These are phyloP conservation scores for Trichoderma guizhouense DNA, from an alignment of 2,329 filamentous ascomycete species.

Conservation along the genomic window DNA sequence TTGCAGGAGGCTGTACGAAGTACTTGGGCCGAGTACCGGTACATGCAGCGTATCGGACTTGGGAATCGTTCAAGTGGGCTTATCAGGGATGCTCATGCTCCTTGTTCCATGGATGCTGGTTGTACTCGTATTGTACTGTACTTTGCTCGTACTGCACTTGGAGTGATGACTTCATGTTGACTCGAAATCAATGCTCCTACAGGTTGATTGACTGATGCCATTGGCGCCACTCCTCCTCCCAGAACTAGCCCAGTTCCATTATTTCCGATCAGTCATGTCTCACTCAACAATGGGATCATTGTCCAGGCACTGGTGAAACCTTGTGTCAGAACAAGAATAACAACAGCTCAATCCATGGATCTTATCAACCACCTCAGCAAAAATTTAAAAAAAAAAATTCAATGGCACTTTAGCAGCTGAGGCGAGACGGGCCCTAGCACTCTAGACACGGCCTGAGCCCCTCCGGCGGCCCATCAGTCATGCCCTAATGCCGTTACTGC, in stretches of 20 bases:
- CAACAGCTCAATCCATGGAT: neutral
- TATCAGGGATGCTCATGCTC: neutral
- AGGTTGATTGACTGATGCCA: neutral
- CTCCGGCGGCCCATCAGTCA: neutral
- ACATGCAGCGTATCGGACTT: neutral
- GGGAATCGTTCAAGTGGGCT: neutral
- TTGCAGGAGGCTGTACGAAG: neutral
- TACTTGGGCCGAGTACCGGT: neutral
- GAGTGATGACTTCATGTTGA: no score
- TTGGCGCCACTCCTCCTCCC: neutral
- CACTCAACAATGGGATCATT: slow-evolving; percentile 5
- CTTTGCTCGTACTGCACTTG: neutral
- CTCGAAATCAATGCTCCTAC: no score
- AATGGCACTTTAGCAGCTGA: neutral
- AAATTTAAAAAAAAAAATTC: neutral
- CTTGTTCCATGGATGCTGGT: neutral
- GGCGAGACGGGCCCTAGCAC: neutral
- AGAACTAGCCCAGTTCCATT: neutral
- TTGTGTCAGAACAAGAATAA: neutral
- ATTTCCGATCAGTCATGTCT: neutral
- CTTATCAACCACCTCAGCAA: neutral
- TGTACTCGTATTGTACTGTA: neutral
- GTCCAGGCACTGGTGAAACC: neutral
- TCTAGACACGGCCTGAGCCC: neutral
- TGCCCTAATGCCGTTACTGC: slow-evolving; percentile 1